Percentiles rank a stretch among this genome's conserved stretches.
Conservation (phyloP, 2,329 filamentous ascomycete species). For the Colletotrichum eleusines region DNA sequence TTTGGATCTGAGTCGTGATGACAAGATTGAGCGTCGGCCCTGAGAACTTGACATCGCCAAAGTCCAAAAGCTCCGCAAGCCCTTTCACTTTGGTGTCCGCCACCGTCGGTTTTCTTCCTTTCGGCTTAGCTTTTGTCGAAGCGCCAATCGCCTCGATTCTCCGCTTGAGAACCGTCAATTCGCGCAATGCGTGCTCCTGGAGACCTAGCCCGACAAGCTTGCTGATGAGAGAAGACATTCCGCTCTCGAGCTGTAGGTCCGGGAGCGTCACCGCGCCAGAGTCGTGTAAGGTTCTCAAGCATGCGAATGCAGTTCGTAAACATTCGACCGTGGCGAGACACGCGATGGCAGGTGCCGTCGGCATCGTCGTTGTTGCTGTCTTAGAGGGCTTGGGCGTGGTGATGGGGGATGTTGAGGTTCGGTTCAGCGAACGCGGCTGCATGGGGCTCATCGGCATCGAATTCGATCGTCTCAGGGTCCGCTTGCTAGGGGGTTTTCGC, state of each 20-base stretch:
- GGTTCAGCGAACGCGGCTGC: conserved; percentile 71
- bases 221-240: conserved; percentile 76
- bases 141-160: conserved; percentile 61
- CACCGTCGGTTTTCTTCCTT: conserved; percentile 12
- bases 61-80: conserved; percentile 72
- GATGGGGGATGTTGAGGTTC: conserved; percentile 66
- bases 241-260: conserved; percentile 77
- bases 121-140: conserved; percentile 19
- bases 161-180: conserved; percentile 74
- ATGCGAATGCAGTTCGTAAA: conserved; percentile 74
- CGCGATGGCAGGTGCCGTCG: conserved; percentile 52
- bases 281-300: conserved; percentile 69
- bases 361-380: conserved; percentile 41
- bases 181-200: conserved; percentile 76
- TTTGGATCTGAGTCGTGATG: conserved; percentile 74
- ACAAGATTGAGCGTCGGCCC: conserved; percentile 64
- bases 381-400: conserved; percentile 52
- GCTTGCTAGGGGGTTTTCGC: conserved; percentile 49
- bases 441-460: conserved; percentile 72
- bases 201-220: conserved; percentile 75
- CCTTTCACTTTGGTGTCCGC: conserved; percentile 50
- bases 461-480: conserved; percentile 64
- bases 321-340: conserved; percentile 75
- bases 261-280: conserved; percentile 66
- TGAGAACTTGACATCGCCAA: conserved; percentile 59